Base-by-base conservation (phyloP, 108 stramenopile genomes). In the Thalassiosira profunda region DNA sequence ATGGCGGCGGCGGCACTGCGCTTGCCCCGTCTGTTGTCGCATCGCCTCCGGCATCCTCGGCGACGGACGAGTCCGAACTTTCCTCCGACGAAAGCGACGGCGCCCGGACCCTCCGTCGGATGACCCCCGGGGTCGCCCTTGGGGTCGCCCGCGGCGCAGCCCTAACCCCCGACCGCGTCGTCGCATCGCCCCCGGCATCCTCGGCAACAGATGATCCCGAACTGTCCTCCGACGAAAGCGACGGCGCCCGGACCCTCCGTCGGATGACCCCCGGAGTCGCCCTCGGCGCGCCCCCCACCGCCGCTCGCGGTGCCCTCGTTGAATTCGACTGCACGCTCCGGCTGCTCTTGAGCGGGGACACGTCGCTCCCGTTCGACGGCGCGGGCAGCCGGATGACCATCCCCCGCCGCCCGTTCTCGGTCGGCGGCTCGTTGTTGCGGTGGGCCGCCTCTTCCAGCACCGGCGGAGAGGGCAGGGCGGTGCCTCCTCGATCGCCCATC, bases 251-350 rank as follows among this genome's bases (percentile, higher is more conserved):
- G 35, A 80, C 20, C 30, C 42, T 63, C 26, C 60, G 20, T 47
- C 79, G 79, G 42, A 80, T 80, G 24, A 80, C 59, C n/a, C 79
- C 73, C 2, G 79, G 74, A 31, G 53, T 76, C 15, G 78, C 49
- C 18, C 34, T 31, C 4, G 23, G 6, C 8, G 45, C 6, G 15
- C 57, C 57, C 29, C 67, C 72, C 11, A 34, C 37, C 20, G 43
- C 69, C 28, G 58, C 8, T 33, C 72, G 29, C 29, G 61, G 52
- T 64, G 54, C 12, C 1, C 43, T 59, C 5, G 40, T 12, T 51
- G 55, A 21, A 34, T 31, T 41, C 42, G 67, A 35, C 2, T 33
- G 40, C 2, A 17, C 6, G 43, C 21, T 31, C 18, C 28, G 37
- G 24, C 49, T 44, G 17, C 15, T 20, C 7, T 63, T 34, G 25